A percentile compares a stretch with the other conserved stretches of the same genome.
These are phyloP conservation scores for Pseudogymnoascus sp. DNA, from an alignment of 2,329 filamentous ascomycete genomes.

Conservation along the genomic window DNA sequence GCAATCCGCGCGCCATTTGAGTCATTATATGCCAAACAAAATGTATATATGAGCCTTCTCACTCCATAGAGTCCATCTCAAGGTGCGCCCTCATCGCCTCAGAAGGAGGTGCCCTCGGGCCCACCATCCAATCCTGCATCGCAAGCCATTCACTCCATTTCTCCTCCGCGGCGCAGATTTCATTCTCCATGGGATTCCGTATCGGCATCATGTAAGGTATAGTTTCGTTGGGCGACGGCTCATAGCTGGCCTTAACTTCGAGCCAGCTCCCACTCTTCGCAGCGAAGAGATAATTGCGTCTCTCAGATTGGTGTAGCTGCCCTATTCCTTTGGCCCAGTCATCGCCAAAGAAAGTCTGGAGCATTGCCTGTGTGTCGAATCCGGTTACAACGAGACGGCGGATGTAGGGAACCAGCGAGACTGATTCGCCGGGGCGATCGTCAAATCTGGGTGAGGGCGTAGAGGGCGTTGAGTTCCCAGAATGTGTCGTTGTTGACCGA, in stretches of 20 bases:
- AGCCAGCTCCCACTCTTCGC: slow-evolving; percentile 90
- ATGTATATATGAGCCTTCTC: neutral
- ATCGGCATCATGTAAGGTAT: slow-evolving; percentile 82
- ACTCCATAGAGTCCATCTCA: neutral
- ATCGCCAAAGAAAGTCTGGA: slow-evolving; percentile 96
- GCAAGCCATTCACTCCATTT: slow-evolving; percentile 92
- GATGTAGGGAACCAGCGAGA: slow-evolving; percentile 81
- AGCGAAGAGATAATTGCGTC: slow-evolving; percentile 89
- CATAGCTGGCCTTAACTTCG: slow-evolving; percentile 82
- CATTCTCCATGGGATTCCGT: slow-evolving; percentile 65
- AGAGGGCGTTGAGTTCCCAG: slow-evolving; percentile 21
- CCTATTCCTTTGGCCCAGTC: slow-evolving; percentile 78
- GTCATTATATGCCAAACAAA: neutral
- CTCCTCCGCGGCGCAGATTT: slow-evolving; percentile 74
- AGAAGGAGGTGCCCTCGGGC: slow-evolving; percentile 56
- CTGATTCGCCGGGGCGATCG: slow-evolving; percentile 22
- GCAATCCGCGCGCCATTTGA: neutral
- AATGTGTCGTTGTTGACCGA: slow-evolving; percentile 23
- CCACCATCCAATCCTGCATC: slow-evolving; percentile 99
- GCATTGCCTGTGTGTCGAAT: slow-evolving; percentile 76
- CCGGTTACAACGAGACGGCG: slow-evolving; percentile 84
- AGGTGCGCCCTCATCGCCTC: neutral
- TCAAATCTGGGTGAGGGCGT: slow-evolving; percentile 18
- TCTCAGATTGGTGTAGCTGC: slow-evolving; percentile 76
- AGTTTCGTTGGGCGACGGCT: slow-evolving; percentile 73